phyloP scores from a whole-genome alignment of 202 grass and related monocot species.

The Zizania palustris region DNA sequence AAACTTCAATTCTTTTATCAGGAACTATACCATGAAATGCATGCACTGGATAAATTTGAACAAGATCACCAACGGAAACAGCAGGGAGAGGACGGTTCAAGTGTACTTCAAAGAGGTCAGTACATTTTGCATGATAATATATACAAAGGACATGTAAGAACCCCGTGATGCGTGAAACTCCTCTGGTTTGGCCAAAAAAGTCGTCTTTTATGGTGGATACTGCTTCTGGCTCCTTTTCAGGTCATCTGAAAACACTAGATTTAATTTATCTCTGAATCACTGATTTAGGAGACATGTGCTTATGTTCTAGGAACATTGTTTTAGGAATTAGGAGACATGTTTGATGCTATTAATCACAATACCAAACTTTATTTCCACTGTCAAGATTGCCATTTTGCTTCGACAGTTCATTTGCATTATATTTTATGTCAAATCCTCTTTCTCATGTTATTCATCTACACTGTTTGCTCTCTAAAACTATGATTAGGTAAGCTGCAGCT shows the following conservation, averaged over 20 bases:
- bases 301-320: not conserved
- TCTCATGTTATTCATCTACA: constrained; percentile 33
- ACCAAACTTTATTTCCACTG: constrained; percentile 14
- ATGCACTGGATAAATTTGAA: constrained; percentile 91
- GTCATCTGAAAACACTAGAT: constrained; percentile 2
- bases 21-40: constrained; percentile 94
- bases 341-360: constrained; percentile 20
- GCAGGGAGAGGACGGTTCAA: constrained; percentile 72
- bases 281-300: not conserved
- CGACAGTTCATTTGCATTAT: constrained; percentile 24
- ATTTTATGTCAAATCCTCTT: constrained; percentile 33
- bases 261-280: constrained; percentile 17
- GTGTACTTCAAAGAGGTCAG: constrained; percentile 66
- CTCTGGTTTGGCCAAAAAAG: constrained; percentile 27
- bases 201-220: constrained; percentile 11
- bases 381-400: constrained; percentile 16
- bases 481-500: constrained; percentile 26
- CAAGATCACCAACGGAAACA: constrained; percentile 78
- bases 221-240: constrained; percentile 22
- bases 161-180: not conserved
- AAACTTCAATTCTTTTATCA: constrained; percentile 29
- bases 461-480: constrained; percentile 24
- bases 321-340: not conserved
- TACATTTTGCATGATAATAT: constrained; percentile 36
- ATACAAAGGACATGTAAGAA: constrained; percentile 34